Conservation (phyloP, 129 eudicot species). For the Chrysanthemum lavandulifolium region DNA sequence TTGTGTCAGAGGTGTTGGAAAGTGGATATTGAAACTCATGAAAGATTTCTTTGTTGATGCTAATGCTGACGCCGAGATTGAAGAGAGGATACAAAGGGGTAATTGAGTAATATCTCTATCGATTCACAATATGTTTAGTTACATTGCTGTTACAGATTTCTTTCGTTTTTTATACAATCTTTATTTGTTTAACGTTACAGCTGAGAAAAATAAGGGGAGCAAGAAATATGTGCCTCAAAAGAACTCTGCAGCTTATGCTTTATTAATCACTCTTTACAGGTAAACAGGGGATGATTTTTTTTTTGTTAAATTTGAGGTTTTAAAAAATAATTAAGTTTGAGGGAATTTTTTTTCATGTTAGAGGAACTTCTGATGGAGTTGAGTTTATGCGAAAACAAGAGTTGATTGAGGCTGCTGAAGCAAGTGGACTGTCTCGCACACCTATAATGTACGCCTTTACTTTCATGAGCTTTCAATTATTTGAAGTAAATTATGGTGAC, state of each 20-base stretch:
- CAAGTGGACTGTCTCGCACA: slow-evolving; percentile 90
- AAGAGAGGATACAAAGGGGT: slow-evolving; percentile 53
- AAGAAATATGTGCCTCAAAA: slow-evolving; percentile 82
- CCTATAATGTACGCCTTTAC: slow-evolving; percentile 59
- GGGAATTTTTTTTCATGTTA: slow-evolving; percentile 18
- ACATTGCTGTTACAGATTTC: slow-evolving; percentile 10
- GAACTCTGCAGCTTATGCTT: slow-evolving; percentile 86
- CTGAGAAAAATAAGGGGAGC: slow-evolving; percentile 43
- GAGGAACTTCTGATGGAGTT: slow-evolving; percentile 54
- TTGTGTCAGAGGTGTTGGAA: slow-evolving; percentile 78
- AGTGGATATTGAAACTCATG: slow-evolving; percentile 82
- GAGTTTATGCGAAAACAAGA: slow-evolving; percentile 85
- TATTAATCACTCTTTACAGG: slow-evolving; percentile 85
- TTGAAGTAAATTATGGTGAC: slow-evolving; percentile 4
- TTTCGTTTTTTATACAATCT: not conserved
- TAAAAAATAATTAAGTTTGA: too few relatives aligned
- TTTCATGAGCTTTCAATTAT: slow-evolving; percentile 1
- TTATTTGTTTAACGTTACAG: slow-evolving; percentile 33
- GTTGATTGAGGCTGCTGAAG: slow-evolving; percentile 91
- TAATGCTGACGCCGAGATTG: slow-evolving; percentile 52
- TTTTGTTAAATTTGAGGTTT: too few relatives aligned
- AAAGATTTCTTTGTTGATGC: slow-evolving; percentile 63
- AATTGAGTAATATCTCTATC: slow-evolving; percentile 34
- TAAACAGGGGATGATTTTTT: slow-evolving; percentile 8
- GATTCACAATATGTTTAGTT: slow-evolving; percentile 1